These are phyloP conservation scores for Sphagnum fallax DNA, from an alignment of 228 moss, liverwort and hornwort species.

Conservation along the genomic window DNA sequence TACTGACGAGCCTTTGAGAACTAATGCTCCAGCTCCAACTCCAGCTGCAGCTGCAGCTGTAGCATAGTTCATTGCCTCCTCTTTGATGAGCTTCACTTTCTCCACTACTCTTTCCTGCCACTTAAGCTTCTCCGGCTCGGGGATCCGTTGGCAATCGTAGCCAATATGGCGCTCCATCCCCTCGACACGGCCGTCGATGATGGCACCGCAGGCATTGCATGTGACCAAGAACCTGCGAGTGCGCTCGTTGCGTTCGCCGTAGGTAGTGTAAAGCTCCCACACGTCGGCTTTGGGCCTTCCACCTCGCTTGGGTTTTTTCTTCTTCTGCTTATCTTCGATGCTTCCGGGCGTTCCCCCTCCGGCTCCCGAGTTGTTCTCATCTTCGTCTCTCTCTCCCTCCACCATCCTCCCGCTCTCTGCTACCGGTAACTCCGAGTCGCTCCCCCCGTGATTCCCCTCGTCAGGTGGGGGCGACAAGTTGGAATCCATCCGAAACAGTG, in stretches of 20 bases:
- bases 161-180: constrained; percentile 21
- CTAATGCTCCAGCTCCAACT: too few relatives aligned
- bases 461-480: constrained; percentile 8
- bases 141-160: constrained; percentile 8
- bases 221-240: constrained; percentile 15
- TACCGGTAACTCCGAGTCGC: constrained; percentile 7
- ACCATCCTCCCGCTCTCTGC: constrained; percentile 2
- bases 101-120: constrained; percentile 12
- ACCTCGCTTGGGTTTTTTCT: constrained; percentile 11
- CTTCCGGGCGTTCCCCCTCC: not conserved
- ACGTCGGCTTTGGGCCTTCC: constrained; percentile 16
- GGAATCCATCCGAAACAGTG: constrained; percentile 13
- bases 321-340: constrained; percentile 2
- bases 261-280: constrained; percentile 19
- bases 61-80: not conserved
- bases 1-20: not conserved
- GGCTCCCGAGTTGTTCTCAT: constrained; percentile 1
- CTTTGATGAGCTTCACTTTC: constrained; percentile 10
- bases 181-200: constrained; percentile 15
- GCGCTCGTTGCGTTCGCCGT: constrained; percentile 17
- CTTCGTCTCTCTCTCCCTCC: constrained; percentile 8
- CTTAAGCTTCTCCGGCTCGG: constrained; percentile 11
- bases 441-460: constrained; percentile 9
- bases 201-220: constrained; percentile 12
- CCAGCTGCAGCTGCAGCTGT: too few relatives aligned